Evolutionary conservation across 1,284 basidiomycete genomes (phyloP), one percentile per base, ranked within the genome.

Genomic region (Ceratobasidium sp.): DNA sequence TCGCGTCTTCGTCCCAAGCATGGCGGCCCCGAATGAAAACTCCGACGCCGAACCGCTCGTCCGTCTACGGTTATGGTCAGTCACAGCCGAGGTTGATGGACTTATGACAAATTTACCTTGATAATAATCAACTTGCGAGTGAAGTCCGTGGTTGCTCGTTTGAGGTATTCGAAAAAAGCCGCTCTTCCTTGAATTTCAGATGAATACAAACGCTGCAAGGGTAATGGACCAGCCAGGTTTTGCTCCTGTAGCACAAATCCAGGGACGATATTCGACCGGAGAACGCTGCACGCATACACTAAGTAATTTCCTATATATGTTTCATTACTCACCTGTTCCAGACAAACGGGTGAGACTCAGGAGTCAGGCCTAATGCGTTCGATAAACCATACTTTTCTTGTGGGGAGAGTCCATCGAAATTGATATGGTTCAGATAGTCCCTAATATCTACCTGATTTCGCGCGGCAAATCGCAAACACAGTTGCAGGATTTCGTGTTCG

Each of bases 81-180:
- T 60, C 3, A 21, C 9, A 9, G 5, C 9, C 54, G 30, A 11
- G 3, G 56, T 25, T 12, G 21, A 38, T 25, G 56, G 33, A 36
- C 18, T 5, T 28, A 33, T 21, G 48, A 8, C 25, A 16, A 14
- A 74, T 78, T 33, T 66, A 88, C 87, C 80, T 87, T 85, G 46
- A 89, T 72, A n/a, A 89, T 80, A 0, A 89, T 77, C 4, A 89
- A 73, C 72, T 87, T 87, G 42, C 87, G 80, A 0, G 83, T 85
- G 75, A 84, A 89, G 44, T 87, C 83, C 66, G 86, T 83, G 5
- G 82, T 82, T 2, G 86, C 85, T 74, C 84, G 84, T 23, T 80
- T 81, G 4, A 89, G 78, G 77, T 87, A 88, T 66, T 86, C 84
- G 75, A 88, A 89, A 76, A 88, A 89, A 0, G 86, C 84, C 1